Evolutionary conservation across 1,139 yeast genomes (phyloP).

Genomic region (Hyphopichia fennica): DNA sequence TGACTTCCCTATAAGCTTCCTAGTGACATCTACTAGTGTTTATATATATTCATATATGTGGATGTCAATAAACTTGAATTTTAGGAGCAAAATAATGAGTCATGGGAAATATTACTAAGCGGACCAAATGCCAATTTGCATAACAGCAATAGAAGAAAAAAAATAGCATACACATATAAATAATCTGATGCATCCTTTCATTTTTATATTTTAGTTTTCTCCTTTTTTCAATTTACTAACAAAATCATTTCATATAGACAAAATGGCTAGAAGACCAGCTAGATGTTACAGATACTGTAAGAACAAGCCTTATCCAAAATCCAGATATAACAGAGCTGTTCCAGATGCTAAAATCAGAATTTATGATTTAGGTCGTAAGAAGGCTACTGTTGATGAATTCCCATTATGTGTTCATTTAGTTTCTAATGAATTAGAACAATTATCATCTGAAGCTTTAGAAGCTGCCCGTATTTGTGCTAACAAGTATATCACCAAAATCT

Average conservation of each 20-base stretch:
- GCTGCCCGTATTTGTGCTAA: constrained; percentile 99
- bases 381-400: constrained; percentile 99
- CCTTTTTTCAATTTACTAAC: constrained; percentile 34
- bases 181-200: background rate
- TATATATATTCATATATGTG: too few relatives aligned
- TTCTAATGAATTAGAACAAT: constrained; percentile 98
- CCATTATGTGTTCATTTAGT: constrained; percentile 99
- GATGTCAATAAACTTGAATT: too few relatives aligned
- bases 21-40: too few relatives aligned
- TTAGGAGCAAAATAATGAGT: too few relatives aligned
- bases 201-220: too few relatives aligned
- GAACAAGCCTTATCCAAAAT: constrained; percentile 99
- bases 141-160: too few relatives aligned
- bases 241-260: constrained; percentile 32
- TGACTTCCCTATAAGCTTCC: too few relatives aligned
- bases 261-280: constrained; percentile 99
- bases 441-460: constrained; percentile 99
- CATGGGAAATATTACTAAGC: background rate
- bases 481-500: constrained; percentile 96
- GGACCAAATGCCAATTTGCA: background rate
- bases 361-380: constrained; percentile 99
- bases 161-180: too few relatives aligned
- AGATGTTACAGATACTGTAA: constrained; percentile 99
- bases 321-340: constrained; percentile 99
- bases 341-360: constrained; percentile 99